Evolutionary conservation across 2,329 filamentous ascomycete species (phyloP).

Genomic region (Teratosphaeria destructans): DNA sequence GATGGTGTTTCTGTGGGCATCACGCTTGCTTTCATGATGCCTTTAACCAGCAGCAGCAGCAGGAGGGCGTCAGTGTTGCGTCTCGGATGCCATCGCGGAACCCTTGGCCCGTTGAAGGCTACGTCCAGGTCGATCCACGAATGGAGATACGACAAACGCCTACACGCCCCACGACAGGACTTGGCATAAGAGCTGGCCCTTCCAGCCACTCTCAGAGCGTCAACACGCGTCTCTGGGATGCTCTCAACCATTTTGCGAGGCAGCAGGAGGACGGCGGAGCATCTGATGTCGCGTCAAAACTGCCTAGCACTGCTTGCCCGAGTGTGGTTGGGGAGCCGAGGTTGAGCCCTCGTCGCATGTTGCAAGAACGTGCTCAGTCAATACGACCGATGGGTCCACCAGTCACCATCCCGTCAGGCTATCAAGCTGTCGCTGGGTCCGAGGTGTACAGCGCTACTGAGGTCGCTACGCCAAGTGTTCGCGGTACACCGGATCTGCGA

Average conservation of each 20-base stretch:
- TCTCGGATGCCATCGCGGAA: neutral
- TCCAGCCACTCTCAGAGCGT: constrained; percentile 16
- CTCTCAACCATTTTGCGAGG: constrained; percentile 26
- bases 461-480: constrained; percentile 36
- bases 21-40: constrained; percentile 45
- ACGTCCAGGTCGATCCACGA: constrained; percentile 1
- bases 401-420: constrained; percentile 14
- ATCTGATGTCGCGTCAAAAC: constrained; percentile 14
- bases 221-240: constrained; percentile 24
- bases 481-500: constrained; percentile 30
- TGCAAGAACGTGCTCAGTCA: constrained; percentile 5
- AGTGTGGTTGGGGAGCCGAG: constrained; percentile 19
- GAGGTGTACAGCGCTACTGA: constrained; percentile 39
- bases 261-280: constrained; percentile 18
- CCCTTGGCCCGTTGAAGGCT: neutral
- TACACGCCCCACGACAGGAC: constrained; percentile 6
- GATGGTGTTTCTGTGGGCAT: constrained; percentile 45
- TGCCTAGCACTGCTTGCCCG: constrained; percentile 21
- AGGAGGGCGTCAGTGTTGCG: neutral
- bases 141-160: constrained; percentile 1
- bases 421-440: constrained; percentile 9
- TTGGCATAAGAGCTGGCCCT: constrained; percentile 18
- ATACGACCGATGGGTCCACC: constrained; percentile 19
- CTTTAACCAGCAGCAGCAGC: constrained; percentile 3
- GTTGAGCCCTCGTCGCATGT: constrained; percentile 8